A percentile compares a stretch with the other conserved stretches of the same genome.
These are phyloP conservation scores for Trebouxia gelatinosa DNA, from an alignment of 163 green algal genomes.

Conservation along the genomic window DNA sequence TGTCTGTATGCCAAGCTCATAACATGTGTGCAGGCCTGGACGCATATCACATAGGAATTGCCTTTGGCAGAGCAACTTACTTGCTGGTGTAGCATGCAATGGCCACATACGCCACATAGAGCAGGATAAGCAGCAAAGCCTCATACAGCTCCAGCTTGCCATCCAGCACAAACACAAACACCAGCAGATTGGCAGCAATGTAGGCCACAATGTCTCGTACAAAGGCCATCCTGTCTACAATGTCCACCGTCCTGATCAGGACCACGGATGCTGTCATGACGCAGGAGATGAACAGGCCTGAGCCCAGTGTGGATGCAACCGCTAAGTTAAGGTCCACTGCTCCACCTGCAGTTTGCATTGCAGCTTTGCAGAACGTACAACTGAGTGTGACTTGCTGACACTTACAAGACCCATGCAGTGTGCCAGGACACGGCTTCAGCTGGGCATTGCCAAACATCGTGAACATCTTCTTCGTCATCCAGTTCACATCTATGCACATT, in stretches of 20 bases:
- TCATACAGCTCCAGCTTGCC: constrained; percentile 48
- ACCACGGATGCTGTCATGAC: constrained; percentile 63
- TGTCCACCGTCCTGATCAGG: constrained; percentile 36
- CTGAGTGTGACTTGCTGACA: too few relatives aligned
- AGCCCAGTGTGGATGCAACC: constrained; percentile 53
- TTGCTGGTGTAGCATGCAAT: constrained; percentile 35
- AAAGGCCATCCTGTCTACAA: constrained; percentile 44
- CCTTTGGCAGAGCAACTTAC: not conserved
- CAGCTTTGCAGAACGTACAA: too few relatives aligned
- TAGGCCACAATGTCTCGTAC: constrained; percentile 76
- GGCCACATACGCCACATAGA: constrained; percentile 63
- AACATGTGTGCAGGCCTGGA: too few relatives aligned
- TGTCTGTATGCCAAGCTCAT: too few relatives aligned
- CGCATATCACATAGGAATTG: not conserved
- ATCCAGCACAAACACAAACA: constrained; percentile 48
- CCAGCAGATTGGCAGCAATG: constrained; percentile 44
- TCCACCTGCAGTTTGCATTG: constrained; percentile 36
- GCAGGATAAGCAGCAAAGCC: constrained; percentile 42
- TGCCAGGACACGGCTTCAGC: too few relatives aligned
- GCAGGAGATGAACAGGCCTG: constrained; percentile 69
- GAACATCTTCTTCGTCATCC: not conserved
- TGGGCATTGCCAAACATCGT: not conserved
- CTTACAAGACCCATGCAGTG: too few relatives aligned
- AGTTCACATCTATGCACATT: not conserved
- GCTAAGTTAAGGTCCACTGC: constrained; percentile 44